These are phyloP conservation scores for Ensete ventricosum DNA, from an alignment of 176 grass and related monocot genomes.

Conservation along the genomic window DNA sequence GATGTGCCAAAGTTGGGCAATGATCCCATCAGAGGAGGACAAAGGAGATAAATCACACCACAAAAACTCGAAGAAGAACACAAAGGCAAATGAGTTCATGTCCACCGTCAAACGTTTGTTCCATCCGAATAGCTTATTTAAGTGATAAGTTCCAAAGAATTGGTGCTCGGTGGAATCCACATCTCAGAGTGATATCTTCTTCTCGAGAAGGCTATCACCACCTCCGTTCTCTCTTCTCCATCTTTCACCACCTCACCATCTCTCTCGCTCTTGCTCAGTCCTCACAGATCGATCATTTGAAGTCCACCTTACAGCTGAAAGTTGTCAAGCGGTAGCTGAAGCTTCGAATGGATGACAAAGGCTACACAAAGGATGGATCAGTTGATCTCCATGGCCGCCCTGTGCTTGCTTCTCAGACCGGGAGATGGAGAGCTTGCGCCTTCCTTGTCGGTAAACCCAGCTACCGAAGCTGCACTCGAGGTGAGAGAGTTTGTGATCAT, in stretches of 20 bases:
- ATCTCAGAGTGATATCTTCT: background rate
- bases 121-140: background rate
- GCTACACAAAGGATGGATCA: constrained; percentile 53
- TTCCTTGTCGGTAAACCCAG: constrained; percentile 50
- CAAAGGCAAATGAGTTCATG: no score
- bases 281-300: no score
- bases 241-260: background rate
- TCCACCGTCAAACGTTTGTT: no score
- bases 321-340: background rate
- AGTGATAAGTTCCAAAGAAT: background rate
- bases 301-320: no score
- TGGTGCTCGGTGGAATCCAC: background rate
- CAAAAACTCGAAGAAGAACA: no score
- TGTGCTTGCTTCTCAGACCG: constrained; percentile 36
- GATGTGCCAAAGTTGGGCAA: no score
- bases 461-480: no score
- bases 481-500: no score
- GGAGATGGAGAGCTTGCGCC: constrained; percentile 64
- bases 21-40: no score
- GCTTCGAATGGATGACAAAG: constrained; percentile 2
- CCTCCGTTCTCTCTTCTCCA: background rate
- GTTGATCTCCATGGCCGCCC: constrained; percentile 55
- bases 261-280: background rate
- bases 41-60: no score
- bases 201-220: background rate